phyloP scores from a whole-genome alignment of 139 green algal genomes.

The Chlorella sp. region DNA sequence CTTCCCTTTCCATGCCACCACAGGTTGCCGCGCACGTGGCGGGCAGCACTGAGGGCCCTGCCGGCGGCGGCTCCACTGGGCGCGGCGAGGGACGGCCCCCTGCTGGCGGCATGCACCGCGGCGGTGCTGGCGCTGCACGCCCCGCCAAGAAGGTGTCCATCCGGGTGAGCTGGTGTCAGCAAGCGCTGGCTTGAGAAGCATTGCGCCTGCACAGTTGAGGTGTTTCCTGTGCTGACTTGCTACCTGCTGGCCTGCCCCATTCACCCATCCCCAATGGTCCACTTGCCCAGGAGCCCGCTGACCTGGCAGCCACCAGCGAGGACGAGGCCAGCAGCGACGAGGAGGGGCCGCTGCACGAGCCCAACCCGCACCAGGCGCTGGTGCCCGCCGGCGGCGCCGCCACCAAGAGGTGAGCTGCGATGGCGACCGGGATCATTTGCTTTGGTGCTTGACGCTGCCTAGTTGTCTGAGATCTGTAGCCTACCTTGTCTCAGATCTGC shows the following conservation, averaged over 20 bases:
- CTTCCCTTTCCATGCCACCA: no score
- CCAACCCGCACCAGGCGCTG: slow-evolving; percentile 18
- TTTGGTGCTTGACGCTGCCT: no score
- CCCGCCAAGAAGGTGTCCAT: slow-evolving; percentile 24
- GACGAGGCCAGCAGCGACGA: slow-evolving; percentile 3
- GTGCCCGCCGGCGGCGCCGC: background rate
- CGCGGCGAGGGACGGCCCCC: background rate
- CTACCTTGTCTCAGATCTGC: background rate
- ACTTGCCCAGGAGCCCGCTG: slow-evolving; percentile 11
- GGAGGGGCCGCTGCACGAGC: background rate
- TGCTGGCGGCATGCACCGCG: background rate
- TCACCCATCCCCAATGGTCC: background rate
- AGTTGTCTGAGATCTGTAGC: no score
- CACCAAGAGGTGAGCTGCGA: background rate
- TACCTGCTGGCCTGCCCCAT: background rate
- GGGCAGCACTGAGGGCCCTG: background rate
- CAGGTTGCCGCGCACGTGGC: slow-evolving; percentile 17
- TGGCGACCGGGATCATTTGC: no score
- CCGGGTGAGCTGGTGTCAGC: slow-evolving; percentile 16
- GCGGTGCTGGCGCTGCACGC: background rate
- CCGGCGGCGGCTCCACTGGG: background rate
- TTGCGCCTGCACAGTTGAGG: no score
- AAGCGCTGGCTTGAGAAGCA: no score
- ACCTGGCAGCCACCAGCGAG: slow-evolving; percentile 26
- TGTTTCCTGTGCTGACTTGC: no score